Percentiles rank a stretch among this genome's conserved stretches.
phyloP scores from a whole-genome alignment of 192 early-diverging fungal genomes.

The Coemansia sp. region DNA sequence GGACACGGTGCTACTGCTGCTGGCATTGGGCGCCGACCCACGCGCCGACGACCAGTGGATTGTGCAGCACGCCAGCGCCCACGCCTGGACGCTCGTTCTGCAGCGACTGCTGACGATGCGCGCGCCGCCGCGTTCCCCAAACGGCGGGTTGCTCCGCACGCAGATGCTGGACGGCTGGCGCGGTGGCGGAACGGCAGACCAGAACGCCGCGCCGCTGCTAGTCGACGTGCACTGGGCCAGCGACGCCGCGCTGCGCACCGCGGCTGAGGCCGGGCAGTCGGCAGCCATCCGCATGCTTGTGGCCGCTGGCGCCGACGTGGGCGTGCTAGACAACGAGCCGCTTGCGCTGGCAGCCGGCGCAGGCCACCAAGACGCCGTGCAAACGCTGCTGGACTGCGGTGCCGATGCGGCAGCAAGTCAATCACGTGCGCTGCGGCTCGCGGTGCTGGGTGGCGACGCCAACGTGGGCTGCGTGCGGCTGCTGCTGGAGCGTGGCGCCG shows the following conservation, averaged over 20 bases:
- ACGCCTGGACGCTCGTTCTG: constrained; percentile 37
- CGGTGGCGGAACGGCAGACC: constrained; percentile 7
- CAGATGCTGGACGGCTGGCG: constrained; percentile 33
- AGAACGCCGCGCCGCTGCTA: background rate
- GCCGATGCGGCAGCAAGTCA: constrained; percentile 24
- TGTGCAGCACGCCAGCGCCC: constrained; percentile 40
- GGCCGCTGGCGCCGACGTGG: constrained; percentile 26
- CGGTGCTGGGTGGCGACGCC: constrained; percentile 44
- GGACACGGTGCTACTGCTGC: constrained; percentile 45
- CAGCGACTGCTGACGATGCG: constrained; percentile 26
- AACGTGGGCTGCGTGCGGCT: constrained; percentile 15
- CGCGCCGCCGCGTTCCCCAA: background rate
- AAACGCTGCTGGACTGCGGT: constrained; percentile 29
- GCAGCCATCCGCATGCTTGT: constrained; percentile 23
- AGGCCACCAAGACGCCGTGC: constrained; percentile 12
- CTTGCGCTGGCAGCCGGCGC: constrained; percentile 34
- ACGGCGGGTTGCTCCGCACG: background rate
- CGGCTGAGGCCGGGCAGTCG: constrained; percentile 29
- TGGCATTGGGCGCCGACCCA: constrained; percentile 50
- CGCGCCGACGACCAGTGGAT: constrained; percentile 52
- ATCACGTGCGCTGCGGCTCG: constrained; percentile 39
- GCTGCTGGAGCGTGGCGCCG: constrained; percentile 35
- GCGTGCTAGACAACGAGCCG: constrained; percentile 26
- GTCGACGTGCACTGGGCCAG: constrained; percentile 34
- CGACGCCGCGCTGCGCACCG: constrained; percentile 37